Percentiles rank a stretch among this genome's conserved stretches.
Conservation (phyloP, 2,329 filamentous ascomycete species). For the Claviceps sorghi region DNA sequence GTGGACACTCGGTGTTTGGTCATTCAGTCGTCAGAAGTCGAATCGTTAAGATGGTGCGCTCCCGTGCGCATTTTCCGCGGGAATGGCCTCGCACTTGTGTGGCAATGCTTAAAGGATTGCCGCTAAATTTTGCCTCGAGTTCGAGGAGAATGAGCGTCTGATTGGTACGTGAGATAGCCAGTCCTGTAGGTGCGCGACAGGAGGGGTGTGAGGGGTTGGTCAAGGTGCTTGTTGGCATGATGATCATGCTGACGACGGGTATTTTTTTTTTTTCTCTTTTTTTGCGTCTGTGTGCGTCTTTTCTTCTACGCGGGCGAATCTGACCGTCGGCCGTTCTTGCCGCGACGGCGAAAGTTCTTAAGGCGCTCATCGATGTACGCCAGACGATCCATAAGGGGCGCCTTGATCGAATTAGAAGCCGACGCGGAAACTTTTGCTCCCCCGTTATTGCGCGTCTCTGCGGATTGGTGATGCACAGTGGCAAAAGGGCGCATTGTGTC, state of each 20-base stretch:
- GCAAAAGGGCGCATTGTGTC: constrained; percentile 38
- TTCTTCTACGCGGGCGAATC: constrained; percentile 31
- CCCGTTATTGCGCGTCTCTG: constrained; percentile 13
- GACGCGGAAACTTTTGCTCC: neutral
- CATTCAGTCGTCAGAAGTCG: constrained; percentile 7
- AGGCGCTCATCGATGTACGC: constrained; percentile 45
- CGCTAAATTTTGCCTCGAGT: neutral
- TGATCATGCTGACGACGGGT: neutral
- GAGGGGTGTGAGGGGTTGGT: too few species aligned
- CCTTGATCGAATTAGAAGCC: constrained; percentile 18
- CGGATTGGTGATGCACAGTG: constrained; percentile 34
- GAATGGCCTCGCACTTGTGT: neutral
- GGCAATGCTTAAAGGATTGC: neutral
- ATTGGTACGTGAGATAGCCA: constrained; percentile 1
- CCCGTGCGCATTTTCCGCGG: neutral
- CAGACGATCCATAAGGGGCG: constrained; percentile 35
- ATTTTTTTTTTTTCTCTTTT: too few species aligned
- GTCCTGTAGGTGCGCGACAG: neutral
- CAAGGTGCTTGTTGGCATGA: neutral
- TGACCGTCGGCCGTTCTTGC: constrained; percentile 27
- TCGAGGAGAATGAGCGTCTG: neutral
- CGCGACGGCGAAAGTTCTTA: constrained; percentile 35
- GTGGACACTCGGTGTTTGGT: neutral
- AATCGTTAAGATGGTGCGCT: neutral
- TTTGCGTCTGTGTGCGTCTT: neutral